These are phyloP conservation scores for button mushroom (Agaricus bisporus) DNA, from an alignment of 768 basidiomycete genomes.

Conservation along the genomic window DNA sequence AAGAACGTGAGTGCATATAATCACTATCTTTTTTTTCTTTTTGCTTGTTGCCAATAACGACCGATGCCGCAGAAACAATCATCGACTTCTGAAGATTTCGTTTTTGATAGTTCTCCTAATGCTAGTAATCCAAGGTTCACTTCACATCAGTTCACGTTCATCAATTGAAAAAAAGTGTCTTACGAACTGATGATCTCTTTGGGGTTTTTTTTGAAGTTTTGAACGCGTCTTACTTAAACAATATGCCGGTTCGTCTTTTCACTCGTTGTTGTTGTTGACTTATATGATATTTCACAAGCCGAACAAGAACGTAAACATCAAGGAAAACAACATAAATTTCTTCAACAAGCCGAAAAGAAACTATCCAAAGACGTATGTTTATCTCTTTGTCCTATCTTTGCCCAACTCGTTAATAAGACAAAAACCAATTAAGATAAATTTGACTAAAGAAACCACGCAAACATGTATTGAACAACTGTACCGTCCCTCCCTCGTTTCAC, in stretches of 20 bases:
- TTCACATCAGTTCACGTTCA: too few species aligned
- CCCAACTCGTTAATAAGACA: too few species aligned
- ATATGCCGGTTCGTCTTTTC: neutral
- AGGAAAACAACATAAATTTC: neutral
- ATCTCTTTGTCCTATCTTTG: neutral
- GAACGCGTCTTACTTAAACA: conserved; percentile 7
- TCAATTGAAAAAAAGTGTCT: too few species aligned
- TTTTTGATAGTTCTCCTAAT: conserved; percentile 3
- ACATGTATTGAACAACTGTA: conserved; percentile 6
- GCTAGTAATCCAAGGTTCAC: conserved; percentile 8
- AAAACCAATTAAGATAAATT: neutral
- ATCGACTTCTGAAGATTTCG: neutral
- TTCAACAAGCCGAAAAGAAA: conserved; percentile 2
- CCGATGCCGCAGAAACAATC: neutral
- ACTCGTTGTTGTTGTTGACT: neutral
- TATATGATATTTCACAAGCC: neutral
- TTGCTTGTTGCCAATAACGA: too few species aligned
- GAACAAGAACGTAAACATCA: conserved; percentile 1
- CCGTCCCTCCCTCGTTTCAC: too few species aligned
- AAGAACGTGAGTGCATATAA: neutral
- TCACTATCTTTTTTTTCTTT: neutral
- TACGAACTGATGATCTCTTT: neutral
- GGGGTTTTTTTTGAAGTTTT: neutral
- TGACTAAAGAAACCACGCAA: neutral
- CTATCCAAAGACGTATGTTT: conserved; percentile 4